Percentiles rank a stretch among this genome's conserved stretches.
Evolutionary conservation across 2,329 filamentous ascomycete species (phyloP).

Genomic region (Xylariomycetidae sp.): DNA sequence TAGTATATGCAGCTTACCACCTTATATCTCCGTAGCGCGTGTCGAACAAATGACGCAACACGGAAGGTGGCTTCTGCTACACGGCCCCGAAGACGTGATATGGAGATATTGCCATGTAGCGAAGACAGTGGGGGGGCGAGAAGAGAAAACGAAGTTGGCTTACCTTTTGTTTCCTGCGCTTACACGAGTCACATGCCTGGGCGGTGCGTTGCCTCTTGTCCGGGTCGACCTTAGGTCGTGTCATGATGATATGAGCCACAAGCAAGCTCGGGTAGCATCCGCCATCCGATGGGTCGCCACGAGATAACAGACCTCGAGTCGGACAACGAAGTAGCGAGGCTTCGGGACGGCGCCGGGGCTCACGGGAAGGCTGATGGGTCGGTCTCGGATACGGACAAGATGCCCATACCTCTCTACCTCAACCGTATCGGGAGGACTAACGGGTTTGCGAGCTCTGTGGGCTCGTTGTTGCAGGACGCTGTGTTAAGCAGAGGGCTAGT

Average conservation of each 20-base stretch:
- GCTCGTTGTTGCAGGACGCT: too few species aligned
- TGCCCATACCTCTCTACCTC: too few species aligned
- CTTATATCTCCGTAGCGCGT: too few species aligned
- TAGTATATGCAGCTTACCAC: too few species aligned
- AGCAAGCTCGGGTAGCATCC: constrained; percentile 26
- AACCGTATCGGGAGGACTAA: constrained; percentile 29
- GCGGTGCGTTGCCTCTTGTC: constrained; percentile 60
- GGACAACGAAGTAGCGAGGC: constrained; percentile 17
- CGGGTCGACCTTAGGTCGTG: constrained; percentile 49
- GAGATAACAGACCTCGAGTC: constrained; percentile 19
- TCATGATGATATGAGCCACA: constrained; percentile 32
- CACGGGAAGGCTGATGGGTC: constrained; percentile 19
- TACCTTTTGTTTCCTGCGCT: constrained; percentile 64
- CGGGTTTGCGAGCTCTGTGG: too few species aligned
- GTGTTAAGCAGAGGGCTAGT: constrained; percentile 11
- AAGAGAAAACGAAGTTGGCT: constrained; percentile 21
- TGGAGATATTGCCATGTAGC: too few species aligned
- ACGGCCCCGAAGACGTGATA: too few species aligned
- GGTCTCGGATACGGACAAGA: constrained; percentile 29
- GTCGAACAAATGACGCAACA: too few species aligned
- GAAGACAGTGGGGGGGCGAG: too few species aligned
- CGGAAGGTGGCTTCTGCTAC: too few species aligned
- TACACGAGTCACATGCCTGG: constrained; percentile 61
- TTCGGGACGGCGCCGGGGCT: constrained; percentile 25
- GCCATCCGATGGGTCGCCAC: constrained; percentile 27